These are phyloP conservation scores for Fraxinus platypoda DNA, from an alignment of 305 asterid species.

Conservation along the genomic window DNA sequence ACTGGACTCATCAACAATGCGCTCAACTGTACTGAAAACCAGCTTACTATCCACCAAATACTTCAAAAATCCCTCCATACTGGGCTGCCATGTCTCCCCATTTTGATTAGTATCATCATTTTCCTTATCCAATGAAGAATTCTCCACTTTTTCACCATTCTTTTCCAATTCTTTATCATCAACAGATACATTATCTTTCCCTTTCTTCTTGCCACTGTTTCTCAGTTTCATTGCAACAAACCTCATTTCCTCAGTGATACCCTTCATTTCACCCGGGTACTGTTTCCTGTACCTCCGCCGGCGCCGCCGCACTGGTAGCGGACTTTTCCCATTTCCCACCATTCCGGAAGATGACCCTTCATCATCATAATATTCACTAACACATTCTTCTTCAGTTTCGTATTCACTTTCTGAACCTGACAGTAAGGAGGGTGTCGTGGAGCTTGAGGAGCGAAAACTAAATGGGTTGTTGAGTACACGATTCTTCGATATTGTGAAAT, in stretches of 20 bases:
- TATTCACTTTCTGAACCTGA: constrained; percentile 20
- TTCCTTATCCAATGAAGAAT: constrained; percentile 6
- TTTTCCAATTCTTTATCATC: constrained; percentile 21
- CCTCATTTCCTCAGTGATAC: constrained; percentile 92
- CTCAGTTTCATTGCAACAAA: constrained; percentile 86
- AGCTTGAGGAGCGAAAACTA: constrained; percentile 17
- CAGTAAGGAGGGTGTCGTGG: constrained; percentile 17
- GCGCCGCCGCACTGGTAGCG: constrained; percentile 38
- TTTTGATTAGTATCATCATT: constrained; percentile 16
- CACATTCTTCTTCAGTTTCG: constrained; percentile 40
- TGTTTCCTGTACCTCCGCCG: constrained; percentile 67
- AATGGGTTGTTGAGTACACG: not conserved
- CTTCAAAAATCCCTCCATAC: constrained; percentile 69
- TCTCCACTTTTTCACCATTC: constrained; percentile 26
- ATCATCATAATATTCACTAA: not conserved
- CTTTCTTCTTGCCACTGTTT: constrained; percentile 44
- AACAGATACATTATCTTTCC: constrained; percentile 17
- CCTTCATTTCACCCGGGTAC: constrained; percentile 79
- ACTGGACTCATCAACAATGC: constrained; percentile 85
- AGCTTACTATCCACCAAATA: constrained; percentile 79
- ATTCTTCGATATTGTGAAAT: not conserved
- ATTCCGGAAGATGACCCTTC: not conserved
- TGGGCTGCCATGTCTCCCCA: constrained; percentile 69
- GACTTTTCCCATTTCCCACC: constrained; percentile 25
- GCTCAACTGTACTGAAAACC: constrained; percentile 74